Conservation (phyloP, 225 moss, liverwort and hornwort species). For the Physcomitrium patens region DNA sequence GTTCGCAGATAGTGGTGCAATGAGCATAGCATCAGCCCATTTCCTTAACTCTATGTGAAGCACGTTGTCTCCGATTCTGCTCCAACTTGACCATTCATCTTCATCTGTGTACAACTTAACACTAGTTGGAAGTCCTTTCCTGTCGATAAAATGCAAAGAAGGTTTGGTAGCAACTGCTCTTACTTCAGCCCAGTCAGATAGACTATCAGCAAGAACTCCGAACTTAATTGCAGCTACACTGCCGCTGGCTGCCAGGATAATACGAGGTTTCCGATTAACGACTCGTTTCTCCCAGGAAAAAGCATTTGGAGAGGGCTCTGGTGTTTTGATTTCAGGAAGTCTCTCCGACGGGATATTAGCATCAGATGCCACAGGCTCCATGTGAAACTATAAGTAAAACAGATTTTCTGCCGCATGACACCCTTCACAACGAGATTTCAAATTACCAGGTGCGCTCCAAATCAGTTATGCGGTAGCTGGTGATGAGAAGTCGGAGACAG, state of each 20-base stretch:
- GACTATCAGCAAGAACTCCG: conserved; percentile 77
- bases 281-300: conserved; percentile 62
- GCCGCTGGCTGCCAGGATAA: conserved; percentile 89
- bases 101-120: conserved; percentile 87
- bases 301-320: conserved; percentile 44
- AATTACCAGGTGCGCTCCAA: too few relatives aligned
- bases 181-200: conserved; percentile 92
- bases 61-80: conserved; percentile 86
- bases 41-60: conserved; percentile 91
- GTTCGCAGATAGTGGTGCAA: conserved; percentile 95
- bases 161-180: conserved; percentile 85
- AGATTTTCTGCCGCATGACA: too few relatives aligned
- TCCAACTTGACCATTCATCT: conserved; percentile 95
- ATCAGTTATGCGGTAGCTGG: too few relatives aligned
- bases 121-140: conserved; percentile 63
- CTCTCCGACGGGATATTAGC: conserved; percentile 39
- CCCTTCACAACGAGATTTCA: too few relatives aligned
- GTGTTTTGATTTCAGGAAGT: conserved; percentile 35
- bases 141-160: conserved; percentile 85
- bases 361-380: too few relatives aligned
- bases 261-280: conserved; percentile 70
- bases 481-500: too few relatives aligned
- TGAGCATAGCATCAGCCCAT: conserved; percentile 95
- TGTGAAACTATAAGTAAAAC: too few relatives aligned
- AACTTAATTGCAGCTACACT: conserved; percentile 96